These are phyloP conservation scores for Abelmoschus esculentus DNA, from an alignment of 345 rosid genomes.

Conservation along the genomic window DNA sequence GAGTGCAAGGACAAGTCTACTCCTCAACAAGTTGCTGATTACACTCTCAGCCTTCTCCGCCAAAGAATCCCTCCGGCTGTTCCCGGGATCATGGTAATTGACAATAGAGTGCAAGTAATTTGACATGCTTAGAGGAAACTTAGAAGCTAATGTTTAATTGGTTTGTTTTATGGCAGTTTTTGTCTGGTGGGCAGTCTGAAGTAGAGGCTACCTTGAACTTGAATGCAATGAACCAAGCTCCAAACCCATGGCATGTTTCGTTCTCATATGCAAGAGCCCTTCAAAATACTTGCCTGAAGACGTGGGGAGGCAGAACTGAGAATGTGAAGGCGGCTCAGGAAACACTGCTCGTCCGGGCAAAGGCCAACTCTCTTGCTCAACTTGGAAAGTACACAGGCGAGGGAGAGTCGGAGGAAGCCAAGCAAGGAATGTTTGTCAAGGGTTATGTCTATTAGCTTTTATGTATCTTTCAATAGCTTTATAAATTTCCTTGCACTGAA, in stretches of 20 bases:
- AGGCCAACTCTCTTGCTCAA: constrained; percentile 88
- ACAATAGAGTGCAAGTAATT: too few species aligned
- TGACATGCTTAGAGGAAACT: too few species aligned
- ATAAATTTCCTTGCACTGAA: too few species aligned
- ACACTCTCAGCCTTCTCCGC: too few species aligned
- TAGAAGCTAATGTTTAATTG: too few species aligned
- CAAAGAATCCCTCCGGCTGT: too few species aligned
- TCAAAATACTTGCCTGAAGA: constrained; percentile 24
- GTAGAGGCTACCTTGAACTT: constrained; percentile 89
- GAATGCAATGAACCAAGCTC: constrained; percentile 86
- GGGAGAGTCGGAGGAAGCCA: constrained; percentile 87
- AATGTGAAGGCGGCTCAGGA: constrained; percentile 82
- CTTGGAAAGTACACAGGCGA: constrained; percentile 83
- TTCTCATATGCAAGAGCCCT: constrained; percentile 94
- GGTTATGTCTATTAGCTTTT: constrained; percentile 51
- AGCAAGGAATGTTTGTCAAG: constrained; percentile 84
- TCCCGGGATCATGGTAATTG: too few species aligned
- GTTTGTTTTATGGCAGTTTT: constrained; percentile 43
- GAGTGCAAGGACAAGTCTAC: constrained; percentile 17
- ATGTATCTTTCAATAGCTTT: background rate
- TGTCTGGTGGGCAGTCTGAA: constrained; percentile 98
- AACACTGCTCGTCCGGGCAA: constrained; percentile 56
- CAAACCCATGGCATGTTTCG: constrained; percentile 91
- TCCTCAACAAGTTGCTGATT: too few species aligned
- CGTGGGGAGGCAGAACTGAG: constrained; percentile 81